phyloP scores from a whole-genome alignment of 352 stramenopile genomes.

The Globisporangium orthogonon region DNA sequence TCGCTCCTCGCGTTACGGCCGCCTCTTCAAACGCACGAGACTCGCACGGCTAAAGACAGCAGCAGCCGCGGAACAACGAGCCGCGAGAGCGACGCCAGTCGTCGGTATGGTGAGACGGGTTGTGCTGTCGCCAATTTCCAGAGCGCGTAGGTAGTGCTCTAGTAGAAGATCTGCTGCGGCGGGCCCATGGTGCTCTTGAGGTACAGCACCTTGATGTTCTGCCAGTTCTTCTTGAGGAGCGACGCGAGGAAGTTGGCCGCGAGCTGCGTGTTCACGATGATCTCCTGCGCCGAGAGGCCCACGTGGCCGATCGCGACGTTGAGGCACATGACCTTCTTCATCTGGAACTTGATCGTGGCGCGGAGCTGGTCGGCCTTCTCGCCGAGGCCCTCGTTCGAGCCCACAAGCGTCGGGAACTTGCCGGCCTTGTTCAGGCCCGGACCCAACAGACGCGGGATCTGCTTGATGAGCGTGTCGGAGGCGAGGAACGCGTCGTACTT shows the following conservation, averaged over 20 bases:
- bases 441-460: constrained; percentile 99
- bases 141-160: constrained; percentile 26
- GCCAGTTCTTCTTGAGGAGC: constrained; percentile 99
- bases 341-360: constrained; percentile 99
- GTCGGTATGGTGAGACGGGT: background rate
- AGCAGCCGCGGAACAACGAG: too few relatives aligned
- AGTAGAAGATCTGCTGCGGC: constrained; percentile 99
- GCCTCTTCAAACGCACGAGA: too few relatives aligned
- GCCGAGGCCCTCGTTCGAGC: constrained; percentile 82
- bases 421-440: constrained; percentile 98
- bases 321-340: constrained; percentile 99
- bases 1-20: background rate
- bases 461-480: constrained; percentile 99
- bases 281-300: constrained; percentile 91
- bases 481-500: constrained; percentile 99
- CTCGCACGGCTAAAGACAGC: too few relatives aligned
- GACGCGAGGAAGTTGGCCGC: constrained; percentile 99
- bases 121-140: background rate
- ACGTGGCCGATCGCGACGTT: constrained; percentile 99
- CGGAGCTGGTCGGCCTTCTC: constrained; percentile 96
- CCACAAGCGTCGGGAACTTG: constrained; percentile 95
- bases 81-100: background rate
- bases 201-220: constrained; percentile 99
- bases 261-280: constrained; percentile 97
- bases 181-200: constrained; percentile 99